phyloP scores from a whole-genome alignment of 257 asterid genomes.

The Leptodermis oblonga region DNA sequence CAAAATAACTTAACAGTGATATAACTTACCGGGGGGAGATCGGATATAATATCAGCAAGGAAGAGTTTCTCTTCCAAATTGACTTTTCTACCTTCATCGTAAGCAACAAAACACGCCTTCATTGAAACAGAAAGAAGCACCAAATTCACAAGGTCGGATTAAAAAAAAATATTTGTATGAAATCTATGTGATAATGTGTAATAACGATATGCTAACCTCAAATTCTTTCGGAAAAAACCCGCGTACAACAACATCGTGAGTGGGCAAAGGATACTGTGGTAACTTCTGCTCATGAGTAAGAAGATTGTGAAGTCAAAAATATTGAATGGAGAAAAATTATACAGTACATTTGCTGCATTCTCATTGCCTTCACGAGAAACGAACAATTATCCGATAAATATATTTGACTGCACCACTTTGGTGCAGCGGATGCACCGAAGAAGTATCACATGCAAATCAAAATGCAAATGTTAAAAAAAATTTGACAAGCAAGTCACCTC shows the following conservation, averaged over 20 bases:
- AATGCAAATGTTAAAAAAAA: neutral
- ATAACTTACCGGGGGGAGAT: conserved; percentile 71
- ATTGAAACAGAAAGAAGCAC: neutral
- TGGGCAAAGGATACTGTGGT: conserved; percentile 82
- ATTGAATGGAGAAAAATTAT: too few species aligned
- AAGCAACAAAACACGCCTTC: conserved; percentile 52
- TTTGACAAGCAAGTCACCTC: conserved; percentile 38
- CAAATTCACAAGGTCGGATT: neutral
- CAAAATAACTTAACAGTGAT: neutral
- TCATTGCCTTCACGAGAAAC: too few species aligned
- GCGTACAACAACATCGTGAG: conserved; percentile 55
- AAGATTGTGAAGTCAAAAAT: conserved; percentile 2
- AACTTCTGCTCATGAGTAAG: conserved; percentile 32
- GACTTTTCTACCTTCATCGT: conserved; percentile 32
- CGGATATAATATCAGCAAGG: conserved; percentile 74
- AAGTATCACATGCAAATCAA: neutral
- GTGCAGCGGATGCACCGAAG: too few species aligned
- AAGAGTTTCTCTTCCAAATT: conserved; percentile 41
- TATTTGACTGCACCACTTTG: too few species aligned
- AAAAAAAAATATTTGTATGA: neutral
- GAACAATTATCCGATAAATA: too few species aligned
- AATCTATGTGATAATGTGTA: neutral
- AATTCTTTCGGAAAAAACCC: conserved; percentile 58
- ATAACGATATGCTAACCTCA: conserved; percentile 57
- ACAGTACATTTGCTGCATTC: too few species aligned